Evolutionary conservation across 495 filamentous ascomycete species (phyloP).

Genomic region (Penicillium subrubescens): DNA sequence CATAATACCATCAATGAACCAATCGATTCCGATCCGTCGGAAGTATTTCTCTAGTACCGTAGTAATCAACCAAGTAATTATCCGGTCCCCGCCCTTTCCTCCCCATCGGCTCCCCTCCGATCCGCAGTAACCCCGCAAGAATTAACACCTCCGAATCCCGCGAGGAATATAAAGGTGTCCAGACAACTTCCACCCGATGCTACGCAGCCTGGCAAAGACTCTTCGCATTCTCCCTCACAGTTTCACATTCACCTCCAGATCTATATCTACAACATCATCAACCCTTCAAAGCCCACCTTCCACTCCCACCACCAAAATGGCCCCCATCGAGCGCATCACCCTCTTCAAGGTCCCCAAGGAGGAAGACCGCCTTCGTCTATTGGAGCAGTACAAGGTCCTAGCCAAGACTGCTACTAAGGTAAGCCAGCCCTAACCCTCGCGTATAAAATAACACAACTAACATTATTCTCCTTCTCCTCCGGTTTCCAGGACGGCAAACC

Average conservation of each 20-base stretch:
- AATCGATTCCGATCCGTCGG: no score
- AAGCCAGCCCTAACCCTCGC: no score
- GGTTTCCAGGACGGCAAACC: constrained; percentile 60
- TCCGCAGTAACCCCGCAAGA: background rate
- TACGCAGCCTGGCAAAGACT: background rate
- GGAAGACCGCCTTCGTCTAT: constrained; percentile 42
- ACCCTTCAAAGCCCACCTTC: background rate
- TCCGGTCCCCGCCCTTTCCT: background rate
- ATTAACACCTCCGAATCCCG: background rate
- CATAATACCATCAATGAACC: no score
- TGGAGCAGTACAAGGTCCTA: constrained; percentile 54
- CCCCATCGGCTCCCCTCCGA: background rate
- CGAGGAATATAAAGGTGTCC: background rate
- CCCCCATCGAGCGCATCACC: constrained; percentile 57
- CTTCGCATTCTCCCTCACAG: background rate
- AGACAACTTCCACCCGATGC: background rate
- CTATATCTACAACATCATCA: background rate
- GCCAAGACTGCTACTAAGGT: constrained; percentile 56
- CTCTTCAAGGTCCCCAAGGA: constrained; percentile 61
- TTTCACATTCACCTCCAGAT: background rate
- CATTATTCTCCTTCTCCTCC: background rate
- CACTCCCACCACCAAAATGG: constrained; percentile 29
- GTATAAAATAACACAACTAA: no score
- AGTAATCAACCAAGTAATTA: background rate
- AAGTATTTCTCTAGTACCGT: no score